Evolutionary conservation across 345 rosid species (phyloP).

Genomic region (Gossypium arboreum): DNA sequence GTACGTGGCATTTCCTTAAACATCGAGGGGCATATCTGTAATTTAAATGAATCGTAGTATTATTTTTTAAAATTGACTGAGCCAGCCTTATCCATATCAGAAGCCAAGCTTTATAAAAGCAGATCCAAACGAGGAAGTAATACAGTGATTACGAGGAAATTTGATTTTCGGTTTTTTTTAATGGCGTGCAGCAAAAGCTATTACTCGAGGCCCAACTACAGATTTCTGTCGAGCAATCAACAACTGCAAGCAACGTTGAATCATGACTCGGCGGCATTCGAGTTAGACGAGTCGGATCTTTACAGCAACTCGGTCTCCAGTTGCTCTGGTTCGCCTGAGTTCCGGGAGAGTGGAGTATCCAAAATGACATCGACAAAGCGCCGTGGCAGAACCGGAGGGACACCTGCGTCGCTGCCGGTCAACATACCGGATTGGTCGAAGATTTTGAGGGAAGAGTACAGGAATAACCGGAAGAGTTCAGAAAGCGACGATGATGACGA

Average conservation of each 20-base stretch:
- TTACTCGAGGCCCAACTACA: conserved; percentile 55
- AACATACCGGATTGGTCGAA: conserved; percentile 98
- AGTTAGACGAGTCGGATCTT: conserved; percentile 87
- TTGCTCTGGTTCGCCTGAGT: conserved; percentile 54
- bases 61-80: conserved; percentile 15
- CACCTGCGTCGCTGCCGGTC: conserved; percentile 69
- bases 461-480: conserved; percentile 41
- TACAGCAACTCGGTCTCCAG: conserved; percentile 27
- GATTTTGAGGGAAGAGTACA: conserved; percentile 68
- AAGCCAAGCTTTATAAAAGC: conserved; percentile 50
- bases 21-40: conserved; percentile 21
- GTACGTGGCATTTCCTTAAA: conserved; percentile 8
- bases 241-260: conserved; percentile 21
- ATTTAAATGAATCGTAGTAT: not conserved
- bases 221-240: conserved; percentile 57
- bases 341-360: conserved; percentile 33
- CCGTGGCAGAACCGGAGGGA: conserved; percentile 21
- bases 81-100: conserved; percentile 48
- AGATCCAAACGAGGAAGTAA: conserved; percentile 4
- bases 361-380: conserved; percentile 32
- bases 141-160: not conserved
- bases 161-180: not conserved
- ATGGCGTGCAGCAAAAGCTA: conserved; percentile 78
- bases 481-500: conserved; percentile 37
- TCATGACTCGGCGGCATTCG: conserved; percentile 45